These are phyloP conservation scores for Tolypocladium endophyticum DNA, from an alignment of 2,329 filamentous ascomycete genomes.

Conservation along the genomic window DNA sequence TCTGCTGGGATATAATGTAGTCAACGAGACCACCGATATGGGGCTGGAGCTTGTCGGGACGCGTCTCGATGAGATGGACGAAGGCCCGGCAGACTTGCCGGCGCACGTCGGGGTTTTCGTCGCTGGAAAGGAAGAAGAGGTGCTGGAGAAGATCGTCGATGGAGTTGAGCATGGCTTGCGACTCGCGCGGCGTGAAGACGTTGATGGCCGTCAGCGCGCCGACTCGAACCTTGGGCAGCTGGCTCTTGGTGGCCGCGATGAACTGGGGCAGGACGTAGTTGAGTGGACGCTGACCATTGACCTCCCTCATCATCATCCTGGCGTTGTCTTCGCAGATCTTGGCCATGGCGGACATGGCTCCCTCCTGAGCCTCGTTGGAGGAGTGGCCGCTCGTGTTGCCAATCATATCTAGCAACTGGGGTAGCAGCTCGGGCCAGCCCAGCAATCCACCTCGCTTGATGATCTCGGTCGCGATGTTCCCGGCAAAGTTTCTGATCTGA, in stretches of 20 bases:
- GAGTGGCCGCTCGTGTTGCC: slow-evolving; percentile 60
- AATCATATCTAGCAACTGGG: slow-evolving; percentile 70
- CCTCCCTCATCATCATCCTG: slow-evolving; percentile 74
- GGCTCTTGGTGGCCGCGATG: slow-evolving; percentile 72
- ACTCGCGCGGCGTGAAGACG: slow-evolving; percentile 78
- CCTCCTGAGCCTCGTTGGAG: slow-evolving; percentile 69
- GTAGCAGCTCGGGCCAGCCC: slow-evolving; percentile 83
- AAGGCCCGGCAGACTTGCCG: slow-evolving; percentile 91
- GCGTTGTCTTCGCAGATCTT: slow-evolving; percentile 98
- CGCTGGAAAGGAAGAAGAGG: slow-evolving; percentile 71
- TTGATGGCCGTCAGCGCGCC: slow-evolving; percentile 80
- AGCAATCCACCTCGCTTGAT: slow-evolving; percentile 75
- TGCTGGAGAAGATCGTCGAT: slow-evolving; percentile 74
- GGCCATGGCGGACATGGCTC: slow-evolving; percentile 81
- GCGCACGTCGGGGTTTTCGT: slow-evolving; percentile 71
- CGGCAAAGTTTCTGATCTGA: slow-evolving; percentile 80
- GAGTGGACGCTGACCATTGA: slow-evolving; percentile 79
- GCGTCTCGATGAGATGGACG: slow-evolving; percentile 80
- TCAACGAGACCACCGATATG: slow-evolving; percentile 82
- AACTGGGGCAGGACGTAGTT: slow-evolving; percentile 85
- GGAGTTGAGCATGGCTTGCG: slow-evolving; percentile 68
- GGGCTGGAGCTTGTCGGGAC: slow-evolving; percentile 81
- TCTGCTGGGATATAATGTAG: slow-evolving; percentile 86
- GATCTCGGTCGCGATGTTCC: slow-evolving; percentile 89
- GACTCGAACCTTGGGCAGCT: slow-evolving; percentile 65